These are phyloP conservation scores for Umbelopsis sp. DNA, from an alignment of 371 early-diverging fungal species.

Conservation along the genomic window DNA sequence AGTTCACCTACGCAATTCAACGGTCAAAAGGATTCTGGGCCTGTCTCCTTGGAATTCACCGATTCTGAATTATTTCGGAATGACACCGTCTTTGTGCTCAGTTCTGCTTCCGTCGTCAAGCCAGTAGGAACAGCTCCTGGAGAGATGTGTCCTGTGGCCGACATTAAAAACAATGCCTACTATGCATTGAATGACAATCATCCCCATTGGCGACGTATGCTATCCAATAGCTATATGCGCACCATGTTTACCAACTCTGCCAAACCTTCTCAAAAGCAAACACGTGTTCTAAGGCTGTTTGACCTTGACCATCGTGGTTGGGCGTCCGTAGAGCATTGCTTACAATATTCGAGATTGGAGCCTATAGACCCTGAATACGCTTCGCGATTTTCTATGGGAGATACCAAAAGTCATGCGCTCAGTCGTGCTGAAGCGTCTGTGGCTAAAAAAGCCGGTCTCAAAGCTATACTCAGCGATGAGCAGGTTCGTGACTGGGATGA, in stretches of 20 bases:
- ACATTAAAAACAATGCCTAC: constrained; percentile 30
- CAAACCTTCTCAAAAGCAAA: constrained; percentile 27
- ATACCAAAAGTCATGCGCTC: constrained; percentile 7
- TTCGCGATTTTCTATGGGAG: constrained; percentile 15
- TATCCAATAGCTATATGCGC: constrained; percentile 39
- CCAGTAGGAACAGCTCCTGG: constrained; percentile 35
- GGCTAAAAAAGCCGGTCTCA: constrained; percentile 1
- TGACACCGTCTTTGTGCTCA: constrained; percentile 32
- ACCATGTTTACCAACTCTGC: constrained; percentile 24
- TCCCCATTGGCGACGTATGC: constrained; percentile 39
- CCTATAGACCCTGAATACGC: constrained; percentile 14
- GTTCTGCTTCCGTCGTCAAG: constrained; percentile 24
- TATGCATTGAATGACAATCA: constrained; percentile 27
- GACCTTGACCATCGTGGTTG: constrained; percentile 40
- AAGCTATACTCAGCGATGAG: neutral
- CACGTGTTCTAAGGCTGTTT: constrained; percentile 25
- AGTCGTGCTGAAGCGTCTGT: constrained; percentile 16
- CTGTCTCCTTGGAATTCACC: constrained; percentile 1
- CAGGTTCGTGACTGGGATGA: constrained; percentile 17
- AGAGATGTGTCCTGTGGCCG: constrained; percentile 30
- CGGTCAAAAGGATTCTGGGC: neutral
- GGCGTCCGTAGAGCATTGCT: constrained; percentile 39
- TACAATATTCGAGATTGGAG: constrained; percentile 29
- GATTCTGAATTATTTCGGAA: constrained; percentile 23
- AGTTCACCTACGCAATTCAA: constrained; percentile 3